A percentile compares a stretch with the other conserved stretches of the same genome.
phyloP scores from a whole-genome alignment of 805 yeast species.

The Candida nemodendra region DNA sequence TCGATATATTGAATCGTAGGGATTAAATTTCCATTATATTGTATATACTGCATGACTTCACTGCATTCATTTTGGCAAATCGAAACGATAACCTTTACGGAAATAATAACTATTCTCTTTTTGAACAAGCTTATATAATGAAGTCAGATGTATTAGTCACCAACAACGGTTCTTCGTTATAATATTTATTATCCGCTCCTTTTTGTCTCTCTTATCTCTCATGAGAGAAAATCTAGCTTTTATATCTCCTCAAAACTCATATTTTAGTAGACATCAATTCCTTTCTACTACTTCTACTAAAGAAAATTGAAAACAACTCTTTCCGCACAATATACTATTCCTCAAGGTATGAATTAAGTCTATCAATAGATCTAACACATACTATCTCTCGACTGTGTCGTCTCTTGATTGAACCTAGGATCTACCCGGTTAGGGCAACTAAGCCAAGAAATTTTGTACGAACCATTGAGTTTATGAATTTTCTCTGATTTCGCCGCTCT shows the following conservation, averaged over 20 bases:
- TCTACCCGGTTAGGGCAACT: conserved; percentile 41
- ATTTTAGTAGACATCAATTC: conserved; percentile 70
- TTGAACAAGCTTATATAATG: conserved; percentile 55
- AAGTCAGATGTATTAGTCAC: conserved; percentile 63
- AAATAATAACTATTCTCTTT: conserved; percentile 58
- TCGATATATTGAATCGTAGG: too few species aligned
- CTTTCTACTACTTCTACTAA: conserved; percentile 47
- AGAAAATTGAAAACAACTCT: conserved; percentile 50
- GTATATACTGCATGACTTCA: too few species aligned
- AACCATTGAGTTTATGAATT: background rate
- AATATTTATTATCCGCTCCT: conserved; percentile 55
- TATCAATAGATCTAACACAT: conserved; percentile 66
- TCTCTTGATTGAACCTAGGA: conserved; percentile 11
- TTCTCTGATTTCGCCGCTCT: too few species aligned
- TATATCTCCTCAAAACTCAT: conserved; percentile 63
- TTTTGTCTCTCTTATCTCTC: conserved; percentile 57
- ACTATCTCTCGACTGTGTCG: conserved; percentile 53
- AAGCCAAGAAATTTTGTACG: conserved; percentile 45
- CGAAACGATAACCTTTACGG: conserved; percentile 73
- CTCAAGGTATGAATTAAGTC: conserved; percentile 67
- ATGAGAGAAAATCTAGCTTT: conserved; percentile 65
- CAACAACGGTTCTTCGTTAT: conserved; percentile 52
- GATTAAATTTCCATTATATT: too few species aligned
- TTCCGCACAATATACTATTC: conserved; percentile 65
- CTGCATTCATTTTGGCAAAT: too few species aligned